Base-by-base conservation (phyloP, 352 stramenopile species). In the Globisporangium orthogonon region DNA sequence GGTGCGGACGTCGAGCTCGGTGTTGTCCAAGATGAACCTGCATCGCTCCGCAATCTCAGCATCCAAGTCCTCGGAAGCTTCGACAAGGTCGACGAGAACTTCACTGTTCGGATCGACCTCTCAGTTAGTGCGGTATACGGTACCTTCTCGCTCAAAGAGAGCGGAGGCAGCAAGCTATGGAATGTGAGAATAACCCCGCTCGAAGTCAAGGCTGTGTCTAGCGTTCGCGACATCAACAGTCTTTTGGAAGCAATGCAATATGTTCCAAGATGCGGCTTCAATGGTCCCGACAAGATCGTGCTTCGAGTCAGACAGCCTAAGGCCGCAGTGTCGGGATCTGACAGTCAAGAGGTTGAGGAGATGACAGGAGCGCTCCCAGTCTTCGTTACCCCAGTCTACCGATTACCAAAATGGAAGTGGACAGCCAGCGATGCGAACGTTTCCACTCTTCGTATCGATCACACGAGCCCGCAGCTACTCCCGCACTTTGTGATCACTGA, bases 281-380 rank as follows among this genome's bases (percentile, higher is more conserved):
- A 74, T 18, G 71, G 71, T 7, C 62, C 64, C n/a, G 73, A 78
- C 29, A 50, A 74, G 40, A 57, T 83, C 14, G 43, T 75, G 28
- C 45, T 78, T n/a, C 71, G 58, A 10, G 47, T 76, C 10, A 56
- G 50, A 3, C 55, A 64, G 11, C 7, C 29, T 41, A 33, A 37
- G 7, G 14, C 7, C 14, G 23, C 37, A 37, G 13, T 30, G 44
- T 11, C 29, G n/a, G 17, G 6, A 17, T 14, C 17, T 10, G 11
- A n/a, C 13, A 4, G 40, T 1, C 11, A 30, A n/a, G 7, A 23
- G 7, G 11, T 61, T 17, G 49, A 66, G n/a, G 43, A 67, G 11
- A 15, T 45, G 29, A 60, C 30, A 1, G 64, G 47, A n/a, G 51
- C 79, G 7, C 60, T 77, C 31, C 40, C 43, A 10, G 58, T 87